Evolutionary conservation across 306 rosid species (phyloP).

Genomic region (Hippophae tibetana): DNA sequence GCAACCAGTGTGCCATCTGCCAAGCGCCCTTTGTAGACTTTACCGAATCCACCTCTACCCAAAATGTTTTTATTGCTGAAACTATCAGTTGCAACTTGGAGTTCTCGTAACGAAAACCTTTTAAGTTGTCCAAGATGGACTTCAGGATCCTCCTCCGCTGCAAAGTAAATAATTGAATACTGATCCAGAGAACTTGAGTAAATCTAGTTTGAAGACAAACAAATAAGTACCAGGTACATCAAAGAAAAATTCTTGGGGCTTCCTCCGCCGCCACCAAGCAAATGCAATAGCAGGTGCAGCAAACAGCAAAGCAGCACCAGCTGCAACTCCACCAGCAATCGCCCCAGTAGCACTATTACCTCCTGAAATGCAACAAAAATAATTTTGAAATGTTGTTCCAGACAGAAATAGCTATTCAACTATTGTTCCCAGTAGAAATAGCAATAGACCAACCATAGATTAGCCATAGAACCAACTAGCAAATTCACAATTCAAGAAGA

Average conservation of each 20-base stretch:
- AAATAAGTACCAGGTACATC: conserved; percentile 32
- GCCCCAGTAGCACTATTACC: conserved; percentile 88
- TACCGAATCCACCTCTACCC: conserved; percentile 97
- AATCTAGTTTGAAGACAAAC: too few relatives aligned
- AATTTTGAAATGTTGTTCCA: conserved; percentile 4
- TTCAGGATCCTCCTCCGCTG: conserved; percentile 99
- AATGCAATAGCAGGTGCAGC: conserved; percentile 99
- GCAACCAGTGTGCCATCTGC: conserved; percentile 95
- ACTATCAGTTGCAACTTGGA: conserved; percentile 92
- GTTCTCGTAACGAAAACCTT: conserved; percentile 85
- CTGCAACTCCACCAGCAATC: conserved; percentile 99
- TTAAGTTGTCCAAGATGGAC: conserved; percentile 98
- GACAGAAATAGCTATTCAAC: neutral
- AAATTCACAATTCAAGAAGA: conserved; percentile 1
- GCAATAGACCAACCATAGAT: neutral
- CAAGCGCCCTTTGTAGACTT: conserved; percentile 93
- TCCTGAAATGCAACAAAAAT: conserved; percentile 42
- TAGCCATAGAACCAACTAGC: neutral
- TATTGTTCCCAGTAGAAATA: conserved; percentile 6
- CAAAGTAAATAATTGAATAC: conserved; percentile 16
- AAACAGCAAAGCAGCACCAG: conserved; percentile 92
- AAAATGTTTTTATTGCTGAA: conserved; percentile 96
- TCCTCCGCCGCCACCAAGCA: conserved; percentile 99
- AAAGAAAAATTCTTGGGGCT: conserved; percentile 94
- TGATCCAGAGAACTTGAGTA: too few relatives aligned